Evolutionary conservation across 805 yeast genomes (phyloP), one percentile per base, ranked within the genome.

Genomic region (Priceomyces carsonii): DNA sequence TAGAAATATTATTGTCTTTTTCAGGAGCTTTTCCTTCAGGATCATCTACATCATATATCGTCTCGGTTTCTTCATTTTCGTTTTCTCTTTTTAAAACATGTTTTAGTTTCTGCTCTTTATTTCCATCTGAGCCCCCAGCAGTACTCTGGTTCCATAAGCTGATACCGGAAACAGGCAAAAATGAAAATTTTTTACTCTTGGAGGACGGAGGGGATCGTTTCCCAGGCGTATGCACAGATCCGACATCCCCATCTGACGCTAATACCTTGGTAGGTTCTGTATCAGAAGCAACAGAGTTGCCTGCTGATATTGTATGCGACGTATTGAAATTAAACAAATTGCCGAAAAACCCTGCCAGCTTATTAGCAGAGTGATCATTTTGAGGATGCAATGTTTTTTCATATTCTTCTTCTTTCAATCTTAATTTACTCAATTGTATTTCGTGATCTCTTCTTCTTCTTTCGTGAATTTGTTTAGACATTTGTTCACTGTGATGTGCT

Each of bases 361-460:
- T 51, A 27, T 42, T 45, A 23, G 44, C 42, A 27, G 42, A 43
- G 26, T 47, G 55, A 18, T 51, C 55, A 9, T 44, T 43, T 9
- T 56, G 53, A 5, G 65, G 64, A 25, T 51, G 44, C 17, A 64
- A 33, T 18, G 54, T 55, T 29, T 48, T 47, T 29, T 63, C 71
- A 34, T 61, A 64, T 39, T 66, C 64, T 38, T 61, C 69, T 43
- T 68, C 73, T 47, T 63, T 66, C 29, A 45, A 42, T 38, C 53
- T 57, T 20, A 67, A 44, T 35, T 66, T 59, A 29, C 50, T 51
- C 12, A 68, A 50, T 32, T 60, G 62, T 27, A 50, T 29, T 36
- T 67, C 72, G 42, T 66, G 71, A 42, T 68, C 74, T 30, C 51
- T 52, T 20, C 60, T 51, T 38, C 61, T 63, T 28, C 74, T 51